A percentile compares a stretch with the other conserved stretches of the same genome.
phyloP scores from a whole-genome alignment of 306 rosid genomes.

The Lagenaria siceraria region DNA sequence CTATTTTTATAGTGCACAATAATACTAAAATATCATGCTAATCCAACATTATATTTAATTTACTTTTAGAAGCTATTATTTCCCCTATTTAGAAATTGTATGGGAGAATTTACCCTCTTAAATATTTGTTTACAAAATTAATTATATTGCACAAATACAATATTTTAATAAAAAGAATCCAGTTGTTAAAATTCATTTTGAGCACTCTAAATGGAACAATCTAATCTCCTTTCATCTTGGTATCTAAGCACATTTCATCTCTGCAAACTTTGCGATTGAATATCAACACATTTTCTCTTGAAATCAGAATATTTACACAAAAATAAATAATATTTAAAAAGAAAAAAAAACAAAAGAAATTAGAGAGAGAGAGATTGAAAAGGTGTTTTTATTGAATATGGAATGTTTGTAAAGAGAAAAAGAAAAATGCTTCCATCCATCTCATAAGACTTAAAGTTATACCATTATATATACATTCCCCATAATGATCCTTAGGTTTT shows the following conservation, averaged over 20 bases:
- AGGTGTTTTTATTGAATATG: neutral
- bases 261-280: neutral
- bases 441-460: neutral
- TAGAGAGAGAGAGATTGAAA: neutral
- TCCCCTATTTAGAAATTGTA: no score
- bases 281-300: neutral
- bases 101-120: no score
- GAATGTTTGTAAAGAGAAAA: constrained; percentile 1
- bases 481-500: neutral
- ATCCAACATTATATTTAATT: no score
- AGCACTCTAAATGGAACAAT: neutral
- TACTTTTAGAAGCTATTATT: no score
- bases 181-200: neutral
- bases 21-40: no score
- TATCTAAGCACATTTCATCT: neutral
- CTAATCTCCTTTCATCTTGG: neutral
- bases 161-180: neutral
- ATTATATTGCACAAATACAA: neutral
- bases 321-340: neutral
- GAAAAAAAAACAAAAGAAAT: no score
- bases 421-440: neutral
- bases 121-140: no score
- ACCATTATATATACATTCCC: constrained; percentile 8
- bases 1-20: no score
- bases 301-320: neutral